Conservation (phyloP, 2,329 filamentous ascomycete species). For the Fusarium equiseti region DNA sequence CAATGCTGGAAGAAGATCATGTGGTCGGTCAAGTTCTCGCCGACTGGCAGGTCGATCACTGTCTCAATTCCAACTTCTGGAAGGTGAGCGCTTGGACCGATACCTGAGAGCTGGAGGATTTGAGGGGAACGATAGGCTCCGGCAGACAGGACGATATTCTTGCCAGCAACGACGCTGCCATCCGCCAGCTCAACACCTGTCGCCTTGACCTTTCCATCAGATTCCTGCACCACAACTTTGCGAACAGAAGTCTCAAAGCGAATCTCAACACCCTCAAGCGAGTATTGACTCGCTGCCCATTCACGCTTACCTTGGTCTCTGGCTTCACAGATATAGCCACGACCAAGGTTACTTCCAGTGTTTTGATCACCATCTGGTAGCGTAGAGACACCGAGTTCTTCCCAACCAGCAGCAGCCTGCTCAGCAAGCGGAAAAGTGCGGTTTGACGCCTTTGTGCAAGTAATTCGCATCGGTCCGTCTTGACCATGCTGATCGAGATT, state of each 20-base stretch:
- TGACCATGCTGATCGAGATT: slow-evolving; percentile 54
- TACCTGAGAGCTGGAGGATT: slow-evolving; percentile 61
- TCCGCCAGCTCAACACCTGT: slow-evolving; percentile 48
- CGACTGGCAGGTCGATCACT: slow-evolving; percentile 59
- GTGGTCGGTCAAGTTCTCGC: slow-evolving; percentile 55
- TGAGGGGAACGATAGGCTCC: slow-evolving; percentile 62
- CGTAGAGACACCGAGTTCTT: slow-evolving; percentile 54
- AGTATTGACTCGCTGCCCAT: slow-evolving; percentile 43
- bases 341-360: slow-evolving; percentile 49
- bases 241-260: slow-evolving; percentile 41
- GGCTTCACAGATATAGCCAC: slow-evolving; percentile 49
- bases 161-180: slow-evolving; percentile 41
- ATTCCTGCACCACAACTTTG: slow-evolving; percentile 33
- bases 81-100: slow-evolving; percentile 58
- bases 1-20: slow-evolving; percentile 46
- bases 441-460: slow-evolving; percentile 47
- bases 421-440: slow-evolving; percentile 56
- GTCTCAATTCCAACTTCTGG: slow-evolving; percentile 55
- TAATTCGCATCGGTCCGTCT: slow-evolving; percentile 53
- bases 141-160: slow-evolving; percentile 60
- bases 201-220: slow-evolving; percentile 23
- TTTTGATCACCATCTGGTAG: slow-evolving; percentile 47
- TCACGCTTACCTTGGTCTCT: slow-evolving; percentile 42
- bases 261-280: slow-evolving; percentile 46
- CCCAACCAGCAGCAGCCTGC: slow-evolving; percentile 54